Base-by-base conservation (phyloP, 768 basidiomycete species). In the Inosperma sp. region DNA sequence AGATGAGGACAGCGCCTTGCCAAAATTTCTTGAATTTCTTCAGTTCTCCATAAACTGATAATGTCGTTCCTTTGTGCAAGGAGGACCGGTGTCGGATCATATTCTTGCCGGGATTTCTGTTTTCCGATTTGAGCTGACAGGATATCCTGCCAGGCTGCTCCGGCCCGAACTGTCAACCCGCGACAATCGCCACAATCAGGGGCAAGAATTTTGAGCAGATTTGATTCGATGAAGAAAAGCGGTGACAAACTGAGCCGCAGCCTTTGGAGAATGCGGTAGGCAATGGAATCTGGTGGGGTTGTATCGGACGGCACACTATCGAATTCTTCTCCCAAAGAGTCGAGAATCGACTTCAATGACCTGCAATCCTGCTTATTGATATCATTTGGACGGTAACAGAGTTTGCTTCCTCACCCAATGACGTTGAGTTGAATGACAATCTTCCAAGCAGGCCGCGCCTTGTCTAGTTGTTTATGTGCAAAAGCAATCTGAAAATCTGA, bases 401-500 rank as follows among this genome's bases (percentile, higher is more conserved):
- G 6, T 30, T 12, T 7, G 33, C 48, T 3, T 14, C 59, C 69
- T 14, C 40, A 82, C 83, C 76, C 67, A 52, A 86, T 84, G 54
- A 87, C 67, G 57, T 87, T 87, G 42, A 87, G 78, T 56, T 86
- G 81, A 6, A 88, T 74, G 46, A 87, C 74, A 14, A 76, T 72
- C 53, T 73, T 78, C 84, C 85, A 88, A 5, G 79, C 73, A 0
- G 71, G 59, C 12, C 78, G 70, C 51, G 87, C 83, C 37, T 60
- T 71, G 31, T 77, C 74, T 49, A 86, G 85, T 47, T 79, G 74
- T 19, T 71, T 72, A 0, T 84, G 84, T 7, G 80, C 75, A 57
- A 85, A 84, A 0, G 79, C 74, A 10, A 87, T 61, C 60, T 85
- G 83, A 56, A 87, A 86, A 59, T 87, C 84, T 87, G 27, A 16